A percentile compares a stretch with the other conserved stretches of the same genome.
These are phyloP conservation scores for Eimeria falciformis DNA, from an alignment of 169 alveolate species.

Conservation along the genomic window DNA sequence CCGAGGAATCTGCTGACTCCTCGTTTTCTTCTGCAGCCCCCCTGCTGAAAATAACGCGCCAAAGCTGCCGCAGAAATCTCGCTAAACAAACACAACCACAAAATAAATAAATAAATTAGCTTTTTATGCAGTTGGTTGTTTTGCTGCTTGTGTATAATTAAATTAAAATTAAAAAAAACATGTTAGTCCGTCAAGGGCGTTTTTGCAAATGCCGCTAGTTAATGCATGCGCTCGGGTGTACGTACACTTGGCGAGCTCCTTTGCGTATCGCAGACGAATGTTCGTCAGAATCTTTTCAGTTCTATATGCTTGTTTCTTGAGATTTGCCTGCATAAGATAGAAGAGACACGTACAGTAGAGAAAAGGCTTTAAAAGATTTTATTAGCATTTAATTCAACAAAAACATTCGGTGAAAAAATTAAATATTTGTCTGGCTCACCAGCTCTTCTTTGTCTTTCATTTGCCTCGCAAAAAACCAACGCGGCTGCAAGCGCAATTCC, in stretches of 20 bases:
- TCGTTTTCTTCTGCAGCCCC: neutral
- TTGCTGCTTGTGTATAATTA: no score
- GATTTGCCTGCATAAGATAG: neutral
- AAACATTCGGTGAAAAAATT: neutral
- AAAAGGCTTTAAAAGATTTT: neutral
- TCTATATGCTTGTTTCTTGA: neutral
- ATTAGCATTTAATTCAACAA: neutral
- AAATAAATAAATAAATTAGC: no score
- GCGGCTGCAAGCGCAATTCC: neutral
- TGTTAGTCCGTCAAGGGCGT: no score
- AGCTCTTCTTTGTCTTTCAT: neutral
- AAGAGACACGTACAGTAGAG: neutral
- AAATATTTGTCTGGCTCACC: neutral
- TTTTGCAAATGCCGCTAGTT: no score
- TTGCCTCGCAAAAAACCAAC: neutral
- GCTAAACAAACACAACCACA: neutral
- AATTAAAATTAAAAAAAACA: no score
- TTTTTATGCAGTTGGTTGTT: no score
- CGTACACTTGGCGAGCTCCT: slow-evolving; percentile 29
- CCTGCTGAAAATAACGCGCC: neutral
- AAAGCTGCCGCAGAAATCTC: neutral
- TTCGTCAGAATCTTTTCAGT: neutral
- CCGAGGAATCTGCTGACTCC: neutral
- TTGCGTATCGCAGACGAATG: neutral
- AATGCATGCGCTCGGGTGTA: no score